A percentile compares a stretch with the other conserved stretches of the same genome.
Evolutionary conservation across 257 asterid genomes (phyloP).

Genomic region (Ocimum tenuiflorum): DNA sequence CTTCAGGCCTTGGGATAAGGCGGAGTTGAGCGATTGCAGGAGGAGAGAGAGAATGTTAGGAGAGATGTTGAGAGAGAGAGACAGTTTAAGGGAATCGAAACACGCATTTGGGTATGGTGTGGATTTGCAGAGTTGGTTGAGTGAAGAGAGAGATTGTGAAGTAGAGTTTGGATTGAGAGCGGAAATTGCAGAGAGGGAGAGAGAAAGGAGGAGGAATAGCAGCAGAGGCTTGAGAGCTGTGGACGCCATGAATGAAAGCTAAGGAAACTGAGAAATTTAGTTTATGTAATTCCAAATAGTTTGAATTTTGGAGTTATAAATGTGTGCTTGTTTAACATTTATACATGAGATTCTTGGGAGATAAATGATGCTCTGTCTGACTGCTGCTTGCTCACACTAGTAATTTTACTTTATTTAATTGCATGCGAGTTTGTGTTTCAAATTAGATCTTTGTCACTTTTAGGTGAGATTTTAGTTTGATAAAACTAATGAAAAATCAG

Average conservation of each 20-base stretch:
- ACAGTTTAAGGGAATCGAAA: constrained; percentile 45
- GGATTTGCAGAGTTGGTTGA: constrained; percentile 46
- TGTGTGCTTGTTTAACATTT: background rate
- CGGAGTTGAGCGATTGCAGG: constrained; percentile 51
- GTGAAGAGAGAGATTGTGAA: constrained; percentile 22
- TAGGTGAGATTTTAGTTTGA: background rate
- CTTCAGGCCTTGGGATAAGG: constrained; percentile 40
- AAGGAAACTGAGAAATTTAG: background rate
- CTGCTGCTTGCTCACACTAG: background rate
- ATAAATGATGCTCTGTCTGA: background rate
- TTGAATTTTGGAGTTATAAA: background rate
- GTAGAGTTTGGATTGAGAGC: constrained; percentile 22
- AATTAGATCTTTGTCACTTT: background rate
- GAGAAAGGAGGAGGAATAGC: constrained; percentile 10
- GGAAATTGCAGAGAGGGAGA: constrained; percentile 24
- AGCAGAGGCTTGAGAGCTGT: constrained; percentile 5
- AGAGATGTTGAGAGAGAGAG: constrained; percentile 44
- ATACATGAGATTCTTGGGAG: background rate
- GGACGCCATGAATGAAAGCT: constrained; percentile 22
- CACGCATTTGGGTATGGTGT: constrained; percentile 64
- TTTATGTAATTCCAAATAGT: background rate
- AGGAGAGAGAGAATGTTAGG: constrained; percentile 47
- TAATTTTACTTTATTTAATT: no score
- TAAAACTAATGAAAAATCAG: background rate
- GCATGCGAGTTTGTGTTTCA: no score